phyloP scores from a whole-genome alignment of 2,329 filamentous ascomycete species.

The Escovopsis sp. region DNA sequence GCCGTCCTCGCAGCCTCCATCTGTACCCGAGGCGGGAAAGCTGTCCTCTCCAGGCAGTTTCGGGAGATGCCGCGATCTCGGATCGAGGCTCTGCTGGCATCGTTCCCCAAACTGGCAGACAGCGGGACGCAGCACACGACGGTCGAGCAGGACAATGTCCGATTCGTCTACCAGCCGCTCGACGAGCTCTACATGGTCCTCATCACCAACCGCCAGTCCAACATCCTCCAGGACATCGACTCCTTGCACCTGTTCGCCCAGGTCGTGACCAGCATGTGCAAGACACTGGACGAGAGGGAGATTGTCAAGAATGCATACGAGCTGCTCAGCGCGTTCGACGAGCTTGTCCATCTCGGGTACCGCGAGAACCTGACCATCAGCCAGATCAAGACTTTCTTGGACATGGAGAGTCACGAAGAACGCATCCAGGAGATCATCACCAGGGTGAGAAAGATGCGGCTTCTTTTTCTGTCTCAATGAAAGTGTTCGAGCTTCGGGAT shows the following conservation, averaged over 20 bases:
- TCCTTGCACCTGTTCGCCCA: conserved; percentile 95
- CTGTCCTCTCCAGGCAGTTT: conserved; percentile 94
- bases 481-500: neutral
- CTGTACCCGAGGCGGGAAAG: conserved; percentile 95
- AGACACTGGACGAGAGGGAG: conserved; percentile 87
- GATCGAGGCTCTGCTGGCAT: conserved; percentile 90
- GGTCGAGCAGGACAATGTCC: conserved; percentile 97
- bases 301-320: conserved; percentile 93
- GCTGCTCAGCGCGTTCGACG: conserved; percentile 89
- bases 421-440: conserved; percentile 97
- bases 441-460: conserved; percentile 39
- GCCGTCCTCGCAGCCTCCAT: conserved; percentile 98
- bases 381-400: conserved; percentile 98
- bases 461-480: neutral
- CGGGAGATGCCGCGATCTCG: conserved; percentile 93
- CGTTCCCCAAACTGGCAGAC: conserved; percentile 94
- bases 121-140: conserved; percentile 94
- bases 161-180: conserved; percentile 96
- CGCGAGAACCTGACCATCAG: conserved; percentile 88
- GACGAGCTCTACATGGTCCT: conserved; percentile 99
- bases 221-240: conserved; percentile 98
- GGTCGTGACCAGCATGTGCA: conserved; percentile 92
- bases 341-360: conserved; percentile 91
- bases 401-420: conserved; percentile 99
- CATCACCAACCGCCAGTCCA: conserved; percentile 98